These are phyloP conservation scores for Lodderomyces jiufengensis DNA, from an alignment of 1,139 yeast genomes.

Conservation along the genomic window DNA sequence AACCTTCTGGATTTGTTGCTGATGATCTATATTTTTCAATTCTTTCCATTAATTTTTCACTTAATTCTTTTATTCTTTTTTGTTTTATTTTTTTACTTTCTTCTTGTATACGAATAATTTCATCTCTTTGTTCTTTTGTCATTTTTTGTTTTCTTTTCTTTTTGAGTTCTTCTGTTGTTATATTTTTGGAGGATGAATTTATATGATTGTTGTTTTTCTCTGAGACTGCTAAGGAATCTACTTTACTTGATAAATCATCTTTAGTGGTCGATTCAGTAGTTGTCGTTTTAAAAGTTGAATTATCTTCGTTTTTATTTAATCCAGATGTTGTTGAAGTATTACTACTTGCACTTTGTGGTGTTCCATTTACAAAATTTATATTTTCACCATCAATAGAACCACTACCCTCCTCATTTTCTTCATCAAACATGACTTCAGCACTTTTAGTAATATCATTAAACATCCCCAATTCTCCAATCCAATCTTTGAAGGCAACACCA, in stretches of 20 bases:
- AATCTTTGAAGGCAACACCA: constrained; percentile 61
- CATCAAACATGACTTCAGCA: constrained; percentile 52
- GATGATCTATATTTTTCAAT: constrained; percentile 36
- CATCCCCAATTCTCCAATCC: constrained; percentile 88
- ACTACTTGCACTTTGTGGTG: too few species aligned
- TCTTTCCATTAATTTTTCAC: constrained; percentile 43
- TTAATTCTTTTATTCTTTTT: constrained; percentile 52
- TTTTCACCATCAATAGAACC: background rate
- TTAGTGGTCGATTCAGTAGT: too few species aligned
- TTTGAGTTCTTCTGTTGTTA: constrained; percentile 17
- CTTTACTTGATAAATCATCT: background rate
- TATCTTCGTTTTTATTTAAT: too few species aligned
- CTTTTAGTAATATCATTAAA: constrained; percentile 76
- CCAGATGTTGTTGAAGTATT: background rate
- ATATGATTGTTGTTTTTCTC: background rate
- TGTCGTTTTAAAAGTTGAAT: too few species aligned
- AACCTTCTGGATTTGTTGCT: constrained; percentile 27
- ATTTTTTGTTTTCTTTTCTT: constrained; percentile 38
- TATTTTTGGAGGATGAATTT: background rate
- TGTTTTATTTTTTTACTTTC: constrained; percentile 54
- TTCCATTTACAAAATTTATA: background rate
- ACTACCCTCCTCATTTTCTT: constrained; percentile 18
- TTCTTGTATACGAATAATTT: constrained; percentile 48
- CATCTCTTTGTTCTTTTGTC: constrained; percentile 52
- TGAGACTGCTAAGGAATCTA: constrained; percentile 6